These are phyloP conservation scores for Spinellus fusiger DNA, from an alignment of 192 early-diverging fungal species.

Conservation along the genomic window DNA sequence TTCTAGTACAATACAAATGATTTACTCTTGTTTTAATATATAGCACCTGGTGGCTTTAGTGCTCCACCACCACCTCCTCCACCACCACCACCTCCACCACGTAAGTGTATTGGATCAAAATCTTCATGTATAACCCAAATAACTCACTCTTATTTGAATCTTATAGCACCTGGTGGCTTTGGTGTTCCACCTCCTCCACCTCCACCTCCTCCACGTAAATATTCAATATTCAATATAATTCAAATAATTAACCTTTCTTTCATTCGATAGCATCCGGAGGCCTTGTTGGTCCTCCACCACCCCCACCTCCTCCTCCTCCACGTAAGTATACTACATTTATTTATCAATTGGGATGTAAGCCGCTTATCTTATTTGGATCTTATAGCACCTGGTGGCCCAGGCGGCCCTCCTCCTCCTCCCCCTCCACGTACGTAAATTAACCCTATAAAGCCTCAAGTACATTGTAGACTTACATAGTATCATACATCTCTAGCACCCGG, in stretches of 20 bases:
- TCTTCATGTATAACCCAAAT: background rate
- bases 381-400: background rate
- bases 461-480: background rate
- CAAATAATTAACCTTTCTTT: background rate
- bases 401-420: constrained; percentile 3
- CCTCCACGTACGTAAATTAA: constrained; percentile 5
- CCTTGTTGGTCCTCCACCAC: constrained; percentile 3
- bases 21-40: background rate
- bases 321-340: constrained; percentile 10
- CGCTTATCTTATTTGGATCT: background rate
- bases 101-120: constrained; percentile 3
- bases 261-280: background rate
- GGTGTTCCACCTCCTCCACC: constrained; percentile 19
- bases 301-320: constrained; percentile 35
- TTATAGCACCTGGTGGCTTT: background rate
- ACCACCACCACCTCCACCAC: constrained; percentile 6
- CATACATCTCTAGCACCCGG: constrained; percentile 7
- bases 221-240: background rate
- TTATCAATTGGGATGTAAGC: background rate
- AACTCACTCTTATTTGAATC: background rate
- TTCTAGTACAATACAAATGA: background rate
- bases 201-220: constrained; percentile 35
- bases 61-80: constrained; percentile 6
- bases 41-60: background rate
- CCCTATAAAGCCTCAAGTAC: background rate